Evolutionary conservation across 805 yeast species (phyloP), one percentile per base, ranked within the genome.

Genomic region (Sungouiella blattae): DNA sequence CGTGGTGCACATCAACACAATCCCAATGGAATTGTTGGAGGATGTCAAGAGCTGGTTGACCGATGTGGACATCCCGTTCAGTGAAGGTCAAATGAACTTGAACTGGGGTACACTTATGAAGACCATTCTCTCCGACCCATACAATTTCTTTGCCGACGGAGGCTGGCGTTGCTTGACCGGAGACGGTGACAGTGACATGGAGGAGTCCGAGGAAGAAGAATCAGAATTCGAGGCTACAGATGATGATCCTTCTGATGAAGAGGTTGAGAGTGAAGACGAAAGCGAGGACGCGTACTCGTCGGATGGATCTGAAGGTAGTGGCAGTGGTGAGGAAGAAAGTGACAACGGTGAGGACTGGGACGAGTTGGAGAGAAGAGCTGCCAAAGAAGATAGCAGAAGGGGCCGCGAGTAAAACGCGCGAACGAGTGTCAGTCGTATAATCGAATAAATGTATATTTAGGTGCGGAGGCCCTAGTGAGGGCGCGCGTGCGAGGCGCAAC

Each of bases 31-130:
- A 52, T 73, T 84, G 35, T 67, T 93, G 37, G 98, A 93, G 57
- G 91, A 85, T 56, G 85, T 93, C 43, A 93, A 91, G 61, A 87
- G 87, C 33, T 93, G 98, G 98, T 70, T 93, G 40, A 87, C 95
- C n/a, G 95, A 93, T 58, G 95, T 93, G 55, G 98, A 93, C 59
- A 84, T 93, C 44, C 96, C 98, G 25, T 81, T 75, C 67, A 84
- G 89, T 55, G 96, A 88, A 53, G 96, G 97, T 35, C 89, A 95
- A 29, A 83, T 93, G 65, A 91, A 91, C 67, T 79, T 93, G 76
- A 88, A 87, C 66, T 93, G 98, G 98, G 71, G 80, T 11, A 82
- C 88, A 16, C 89, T 93, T 56, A 91, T 93, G 96, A 91, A 88
- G 64, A 87, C 97, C 0, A 79, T 91, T 44, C 78, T 75, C 46